Base-by-base conservation (phyloP, 805 yeast species). In the Danielia oregonensis region DNA sequence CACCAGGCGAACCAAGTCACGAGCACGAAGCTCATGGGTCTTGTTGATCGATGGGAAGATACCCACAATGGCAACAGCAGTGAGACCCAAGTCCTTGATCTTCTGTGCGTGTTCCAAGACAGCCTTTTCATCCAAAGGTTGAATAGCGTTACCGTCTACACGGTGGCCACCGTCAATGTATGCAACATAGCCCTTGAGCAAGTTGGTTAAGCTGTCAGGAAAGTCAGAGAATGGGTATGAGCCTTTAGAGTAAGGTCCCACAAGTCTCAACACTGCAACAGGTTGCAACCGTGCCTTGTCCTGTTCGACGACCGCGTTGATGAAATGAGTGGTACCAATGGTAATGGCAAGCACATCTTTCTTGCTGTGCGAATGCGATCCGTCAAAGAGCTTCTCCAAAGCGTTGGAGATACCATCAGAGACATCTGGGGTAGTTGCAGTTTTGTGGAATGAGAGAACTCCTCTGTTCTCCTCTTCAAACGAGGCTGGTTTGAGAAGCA, bases 311-410 rank as follows among this genome's bases (percentile, higher is more conserved):
- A 71, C 72, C 11, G 76, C 74, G 50, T 71, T 71, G 46, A 71
- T 69, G 51, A 71, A 71, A 40, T 71, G 76, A 1, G 76, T 72
- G 3, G 76, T 72, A 11, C 77, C 76, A 40, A 72, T 70, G 2
- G 74, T 69, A n/a, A 70, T 70, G 1, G 72, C 53, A 4, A 53
- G 48, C 5, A 72, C 58, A 9, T 64, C 61, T 6, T 57, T 52
- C n/a, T 52, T 45, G n/a, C 41, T 40, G 18, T 52, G 44, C 12
- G 29, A 39, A 2, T 42, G 35, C 4, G 41, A 34, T 8, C 45
- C 45, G 4, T 46, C 51, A 30, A 68, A 63, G 25, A 70, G 47
- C 16, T 48, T 44, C 13, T 39, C 43, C 13, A 70, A 60, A 3
- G 72, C 70, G 14, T 44, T 36, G 24, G 52, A 49, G 33, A 71